These are phyloP conservation scores for Syzygium malaccense DNA, from an alignment of 441 rosid species.

Conservation along the genomic window DNA sequence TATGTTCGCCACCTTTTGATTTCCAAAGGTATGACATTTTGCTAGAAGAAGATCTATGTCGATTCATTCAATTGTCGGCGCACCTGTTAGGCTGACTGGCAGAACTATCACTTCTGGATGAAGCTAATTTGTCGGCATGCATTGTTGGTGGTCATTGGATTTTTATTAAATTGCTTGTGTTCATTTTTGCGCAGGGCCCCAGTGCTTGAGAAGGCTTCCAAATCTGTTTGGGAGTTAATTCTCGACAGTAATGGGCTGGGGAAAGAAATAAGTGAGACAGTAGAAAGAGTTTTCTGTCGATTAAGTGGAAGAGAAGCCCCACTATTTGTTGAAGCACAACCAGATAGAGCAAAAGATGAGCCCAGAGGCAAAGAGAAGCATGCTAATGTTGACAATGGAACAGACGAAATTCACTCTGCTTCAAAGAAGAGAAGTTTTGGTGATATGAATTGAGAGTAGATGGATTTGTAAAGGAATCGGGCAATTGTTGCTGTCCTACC, in stretches of 20 bases:
- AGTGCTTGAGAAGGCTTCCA: slow-evolving; percentile 87
- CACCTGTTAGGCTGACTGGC: background rate
- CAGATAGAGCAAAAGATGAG: slow-evolving; percentile 20
- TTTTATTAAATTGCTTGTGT: background rate
- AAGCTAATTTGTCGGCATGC: background rate
- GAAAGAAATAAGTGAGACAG: slow-evolving; percentile 70
- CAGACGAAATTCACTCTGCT: slow-evolving; percentile 31
- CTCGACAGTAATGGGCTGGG: slow-evolving; percentile 71
- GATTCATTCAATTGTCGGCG: background rate
- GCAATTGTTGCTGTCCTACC: slow-evolving; percentile 20
- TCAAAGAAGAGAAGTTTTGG: slow-evolving; percentile 51
- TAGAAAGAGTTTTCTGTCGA: slow-evolving; percentile 64
- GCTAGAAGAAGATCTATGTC: background rate
- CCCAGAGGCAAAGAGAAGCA: slow-evolving; percentile 3
- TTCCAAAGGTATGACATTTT: background rate
- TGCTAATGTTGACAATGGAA: background rate
- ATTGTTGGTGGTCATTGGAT: background rate
- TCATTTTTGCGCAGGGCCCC: slow-evolving; percentile 46
- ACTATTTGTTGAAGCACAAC: slow-evolving; percentile 28
- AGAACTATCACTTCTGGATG: background rate
- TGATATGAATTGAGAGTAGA: slow-evolving; percentile 37
- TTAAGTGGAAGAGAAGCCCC: slow-evolving; percentile 78
- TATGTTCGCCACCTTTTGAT: background rate
- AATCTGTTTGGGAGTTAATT: slow-evolving; percentile 94
- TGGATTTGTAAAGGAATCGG: slow-evolving; percentile 29